These are phyloP conservation scores for Candida awuae DNA, from an alignment of 805 yeast genomes.

Conservation along the genomic window DNA sequence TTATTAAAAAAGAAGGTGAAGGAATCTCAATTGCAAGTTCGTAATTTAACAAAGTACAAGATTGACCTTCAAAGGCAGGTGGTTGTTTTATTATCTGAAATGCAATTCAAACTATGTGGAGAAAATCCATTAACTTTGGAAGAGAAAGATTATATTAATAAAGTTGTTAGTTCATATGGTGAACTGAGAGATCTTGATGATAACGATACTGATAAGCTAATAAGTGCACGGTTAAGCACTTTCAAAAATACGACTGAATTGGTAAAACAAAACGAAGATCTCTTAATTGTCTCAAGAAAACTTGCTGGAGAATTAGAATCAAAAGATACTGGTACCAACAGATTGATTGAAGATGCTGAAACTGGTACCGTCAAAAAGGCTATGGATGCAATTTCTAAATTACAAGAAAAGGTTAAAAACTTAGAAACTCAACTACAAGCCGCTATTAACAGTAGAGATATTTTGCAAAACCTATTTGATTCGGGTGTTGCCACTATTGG, in stretches of 20 bases:
- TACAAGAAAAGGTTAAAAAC: conserved; percentile 50
- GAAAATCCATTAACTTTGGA: conserved; percentile 53
- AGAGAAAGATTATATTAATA: conserved; percentile 59
- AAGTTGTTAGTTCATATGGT: conserved; percentile 34
- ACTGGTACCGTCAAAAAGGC: conserved; percentile 34
- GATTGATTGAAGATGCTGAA: conserved; percentile 34
- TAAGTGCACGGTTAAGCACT: conserved; percentile 64
- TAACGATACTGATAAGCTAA: conserved; percentile 64
- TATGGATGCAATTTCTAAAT: conserved; percentile 54
- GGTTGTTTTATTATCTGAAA: conserved; percentile 62
- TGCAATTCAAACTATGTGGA: conserved; percentile 47
- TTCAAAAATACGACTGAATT: conserved; percentile 63
- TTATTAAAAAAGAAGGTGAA: conserved; percentile 25
- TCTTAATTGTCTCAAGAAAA: conserved; percentile 59
- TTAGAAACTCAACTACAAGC: conserved; percentile 46
- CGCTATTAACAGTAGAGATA: conserved; percentile 60
- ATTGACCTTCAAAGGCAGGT: conserved; percentile 77
- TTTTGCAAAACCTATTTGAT: conserved; percentile 35
- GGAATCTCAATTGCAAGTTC: conserved; percentile 41
- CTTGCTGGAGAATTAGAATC: conserved; percentile 63
- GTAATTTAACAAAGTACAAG: conserved; percentile 46
- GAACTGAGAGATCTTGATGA: conserved; percentile 20
- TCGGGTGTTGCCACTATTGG: conserved; percentile 19
- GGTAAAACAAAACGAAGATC: conserved; percentile 65
- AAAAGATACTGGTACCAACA: conserved; percentile 46